Percentiles rank a stretch among this genome's conserved stretches.
Conservation (phyloP, 2,329 filamentous ascomycete species). For the Paracorniculantispora psalliotae region DNA sequence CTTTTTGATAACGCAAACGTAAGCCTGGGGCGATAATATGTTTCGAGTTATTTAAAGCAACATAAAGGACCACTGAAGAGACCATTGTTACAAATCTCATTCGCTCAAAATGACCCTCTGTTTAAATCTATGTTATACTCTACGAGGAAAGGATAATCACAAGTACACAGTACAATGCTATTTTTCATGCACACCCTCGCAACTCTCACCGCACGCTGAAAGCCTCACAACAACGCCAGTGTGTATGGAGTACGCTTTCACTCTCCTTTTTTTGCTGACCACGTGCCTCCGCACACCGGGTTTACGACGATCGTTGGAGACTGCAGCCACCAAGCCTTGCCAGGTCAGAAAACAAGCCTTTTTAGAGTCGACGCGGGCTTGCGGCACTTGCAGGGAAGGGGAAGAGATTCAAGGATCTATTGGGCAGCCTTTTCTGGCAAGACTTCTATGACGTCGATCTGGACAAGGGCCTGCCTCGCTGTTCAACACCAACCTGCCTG, state of each 20-base stretch:
- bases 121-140: not conserved
- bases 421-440: not conserved
- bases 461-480: not conserved
- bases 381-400: not conserved
- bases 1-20: not conserved
- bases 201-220: not conserved
- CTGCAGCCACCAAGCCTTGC: not conserved
- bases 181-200: not conserved
- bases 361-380: not conserved
- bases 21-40: not conserved
- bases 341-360: not conserved
- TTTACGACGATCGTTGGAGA: not conserved
- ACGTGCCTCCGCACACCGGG: not conserved
- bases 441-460: not conserved
- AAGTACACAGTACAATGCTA: not conserved
- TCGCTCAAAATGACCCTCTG: not conserved
- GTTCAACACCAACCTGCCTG: not conserved
- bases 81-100: not conserved
- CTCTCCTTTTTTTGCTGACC: not conserved
- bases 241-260: not conserved
- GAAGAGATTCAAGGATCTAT: not conserved
- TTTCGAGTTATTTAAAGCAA: slow-evolving; percentile 7
- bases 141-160: not conserved
- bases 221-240: not conserved
- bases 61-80: not conserved